phyloP scores from a whole-genome alignment of 164 flowering plant species.

The Vitis rupestris region DNA sequence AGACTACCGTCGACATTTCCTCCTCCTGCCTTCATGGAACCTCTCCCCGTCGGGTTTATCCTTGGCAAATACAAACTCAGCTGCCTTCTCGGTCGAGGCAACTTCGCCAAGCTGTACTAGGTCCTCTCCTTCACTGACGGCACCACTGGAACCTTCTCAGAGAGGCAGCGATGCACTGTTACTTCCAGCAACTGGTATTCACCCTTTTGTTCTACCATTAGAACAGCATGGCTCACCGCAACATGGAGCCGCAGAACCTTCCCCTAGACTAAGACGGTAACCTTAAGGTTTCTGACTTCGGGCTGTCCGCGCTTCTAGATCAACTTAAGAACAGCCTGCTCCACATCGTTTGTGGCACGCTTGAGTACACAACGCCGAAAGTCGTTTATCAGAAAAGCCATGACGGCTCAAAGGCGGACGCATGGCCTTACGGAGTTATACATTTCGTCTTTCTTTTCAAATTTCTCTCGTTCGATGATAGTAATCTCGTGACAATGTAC shows the following conservation, averaged over 20 bases:
- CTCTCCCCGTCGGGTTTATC: constrained; percentile 10
- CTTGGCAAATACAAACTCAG: constrained; percentile 56
- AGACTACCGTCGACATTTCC: constrained; percentile 11
- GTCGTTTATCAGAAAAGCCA: constrained; percentile 44
- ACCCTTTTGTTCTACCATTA: constrained; percentile 65
- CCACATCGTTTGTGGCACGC: constrained; percentile 77
- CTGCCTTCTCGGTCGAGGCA: constrained; percentile 60
- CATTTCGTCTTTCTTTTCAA: constrained; percentile 56
- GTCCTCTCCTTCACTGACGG: constrained; percentile 38
- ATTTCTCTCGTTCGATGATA: constrained; percentile 58
- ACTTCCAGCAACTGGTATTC: constrained; percentile 65
- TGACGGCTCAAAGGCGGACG: constrained; percentile 66
- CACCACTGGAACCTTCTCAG: constrained; percentile 40
- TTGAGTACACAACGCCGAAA: constrained; percentile 78
- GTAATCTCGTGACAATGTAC: constrained; percentile 55
- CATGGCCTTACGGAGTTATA: constrained; percentile 82
- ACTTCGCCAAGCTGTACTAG: constrained; percentile 67
- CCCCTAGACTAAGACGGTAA: constrained; percentile 53
- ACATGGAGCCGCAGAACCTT: constrained; percentile 75
- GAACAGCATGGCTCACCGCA: constrained; percentile 71
- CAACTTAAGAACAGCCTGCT: constrained; percentile 39
- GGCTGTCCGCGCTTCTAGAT: constrained; percentile 61
- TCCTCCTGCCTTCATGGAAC: neutral
- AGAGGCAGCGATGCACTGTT: constrained; percentile 43
- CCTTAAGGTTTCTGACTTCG: constrained; percentile 73